Percentiles rank a stretch among this genome's conserved stretches.
phyloP scores from a whole-genome alignment of 176 grass and related monocot genomes.

The Pharus latifolius region DNA sequence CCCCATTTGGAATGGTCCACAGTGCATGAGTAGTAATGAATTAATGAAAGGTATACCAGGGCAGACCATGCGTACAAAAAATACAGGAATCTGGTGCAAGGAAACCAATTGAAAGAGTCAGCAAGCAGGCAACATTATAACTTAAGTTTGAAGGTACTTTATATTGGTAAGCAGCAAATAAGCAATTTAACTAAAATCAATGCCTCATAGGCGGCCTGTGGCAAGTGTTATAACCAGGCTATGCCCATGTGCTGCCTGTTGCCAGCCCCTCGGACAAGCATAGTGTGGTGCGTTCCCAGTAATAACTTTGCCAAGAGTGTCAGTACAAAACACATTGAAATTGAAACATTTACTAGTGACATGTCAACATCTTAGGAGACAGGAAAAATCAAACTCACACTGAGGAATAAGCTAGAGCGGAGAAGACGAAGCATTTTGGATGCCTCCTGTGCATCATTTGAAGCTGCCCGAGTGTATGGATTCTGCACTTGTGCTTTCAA shows the following conservation, averaged over 20 bases:
- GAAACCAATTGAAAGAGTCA: conserved; percentile 18
- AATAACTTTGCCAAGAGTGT: not conserved
- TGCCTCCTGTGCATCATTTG: conserved; percentile 77
- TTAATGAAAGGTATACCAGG: conserved; percentile 62
- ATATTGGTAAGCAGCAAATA: not conserved
- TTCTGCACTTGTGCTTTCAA: conserved; percentile 65
- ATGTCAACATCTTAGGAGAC: not conserved
- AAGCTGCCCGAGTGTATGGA: conserved; percentile 68
- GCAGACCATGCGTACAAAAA: conserved; percentile 84
- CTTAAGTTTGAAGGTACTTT: not conserved
- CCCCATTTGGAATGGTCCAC: conserved; percentile 68
- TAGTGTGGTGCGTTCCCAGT: not conserved
- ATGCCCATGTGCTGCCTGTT: not conserved
- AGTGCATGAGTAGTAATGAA: conserved; percentile 53
- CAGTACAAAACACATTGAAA: not conserved
- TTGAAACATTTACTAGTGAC: not conserved
- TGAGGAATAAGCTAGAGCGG: conserved; percentile 72
- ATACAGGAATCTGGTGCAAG: conserved; percentile 80
- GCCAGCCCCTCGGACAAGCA: not conserved
- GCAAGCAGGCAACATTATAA: not conserved
- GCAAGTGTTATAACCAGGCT: not conserved
- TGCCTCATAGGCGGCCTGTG: not conserved
- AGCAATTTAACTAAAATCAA: not conserved
- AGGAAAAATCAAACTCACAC: conserved; percentile 51
- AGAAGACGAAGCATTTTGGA: conserved; percentile 89